Evolutionary conservation across 331 rosid species (phyloP).

Genomic region (Pyrus hybrid): DNA sequence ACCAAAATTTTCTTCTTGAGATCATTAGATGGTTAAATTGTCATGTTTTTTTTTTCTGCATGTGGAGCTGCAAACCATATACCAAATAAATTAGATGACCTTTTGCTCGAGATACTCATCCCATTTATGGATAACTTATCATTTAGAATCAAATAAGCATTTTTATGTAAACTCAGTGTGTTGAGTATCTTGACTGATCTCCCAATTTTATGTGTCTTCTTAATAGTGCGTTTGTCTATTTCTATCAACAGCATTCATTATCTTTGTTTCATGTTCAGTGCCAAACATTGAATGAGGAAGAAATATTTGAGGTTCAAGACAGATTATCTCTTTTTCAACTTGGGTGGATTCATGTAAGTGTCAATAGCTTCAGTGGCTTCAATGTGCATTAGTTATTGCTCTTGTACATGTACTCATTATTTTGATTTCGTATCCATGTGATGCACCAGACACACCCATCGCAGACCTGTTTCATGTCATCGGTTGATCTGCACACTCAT

Average conservation of each 20-base stretch:
- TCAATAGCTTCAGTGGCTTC: conserved; percentile 4
- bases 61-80: background rate
- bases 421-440: conserved; percentile 1
- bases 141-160: background rate
- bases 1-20: background rate
- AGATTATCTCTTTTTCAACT: conserved; percentile 80
- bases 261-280: conserved; percentile 48
- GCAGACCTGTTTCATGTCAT: conserved; percentile 98
- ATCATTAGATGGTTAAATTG: background rate
- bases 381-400: background rate
- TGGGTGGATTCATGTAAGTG: conserved; percentile 99
- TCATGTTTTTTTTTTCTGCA: background rate
- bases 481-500: conserved; percentile 97
- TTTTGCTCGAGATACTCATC: background rate
- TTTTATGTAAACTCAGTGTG: background rate
- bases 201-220: background rate
- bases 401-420: background rate
- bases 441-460: conserved; percentile 89
- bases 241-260: conserved; percentile 7
- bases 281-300: conserved; percentile 94
- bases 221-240: background rate
- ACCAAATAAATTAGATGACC: background rate
- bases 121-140: background rate
- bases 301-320: conserved; percentile 98
- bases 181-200: background rate